Conservation (phyloP, 2,329 filamentous ascomycete genomes). For the Pseudocercospora eumusae region DNA sequence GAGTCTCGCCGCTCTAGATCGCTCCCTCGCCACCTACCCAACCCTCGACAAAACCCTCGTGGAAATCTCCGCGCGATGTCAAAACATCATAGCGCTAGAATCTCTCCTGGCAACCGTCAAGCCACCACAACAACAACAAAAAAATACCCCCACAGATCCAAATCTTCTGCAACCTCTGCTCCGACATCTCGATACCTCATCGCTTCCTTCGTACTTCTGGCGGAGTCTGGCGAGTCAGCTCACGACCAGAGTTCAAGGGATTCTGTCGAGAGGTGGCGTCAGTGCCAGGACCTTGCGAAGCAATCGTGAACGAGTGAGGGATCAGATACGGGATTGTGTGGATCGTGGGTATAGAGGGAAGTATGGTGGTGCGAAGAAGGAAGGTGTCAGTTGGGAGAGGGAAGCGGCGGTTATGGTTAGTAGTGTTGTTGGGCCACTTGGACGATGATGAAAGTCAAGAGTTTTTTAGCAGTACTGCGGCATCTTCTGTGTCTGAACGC, state of each 20-base stretch:
- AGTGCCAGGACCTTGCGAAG: constrained; percentile 76
- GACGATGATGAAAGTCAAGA: constrained; percentile 16
- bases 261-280: constrained; percentile 78
- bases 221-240: constrained; percentile 79
- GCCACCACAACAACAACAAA: constrained; percentile 63
- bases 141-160: constrained; percentile 22
- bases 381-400: constrained; percentile 70
- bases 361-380: constrained; percentile 44
- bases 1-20: constrained; percentile 71
- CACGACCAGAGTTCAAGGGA: constrained; percentile 76
- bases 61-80: constrained; percentile 81
- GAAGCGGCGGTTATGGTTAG: constrained; percentile 95
- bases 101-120: constrained; percentile 69
- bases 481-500: too few relatives aligned
- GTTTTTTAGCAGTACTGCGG: background rate
- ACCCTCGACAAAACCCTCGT: constrained; percentile 77
- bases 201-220: constrained; percentile 91
- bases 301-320: constrained; percentile 72
- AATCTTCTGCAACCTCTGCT: constrained; percentile 69
- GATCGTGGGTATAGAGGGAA: constrained; percentile 60
- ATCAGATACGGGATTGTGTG: constrained; percentile 81
- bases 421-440: constrained; percentile 66
- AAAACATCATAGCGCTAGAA: constrained; percentile 88
- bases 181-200: constrained; percentile 79
- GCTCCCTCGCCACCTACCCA: constrained; percentile 77